Base-by-base conservation (phyloP, 2,329 filamentous ascomycete genomes). In the Fusarium duplospermum region DNA sequence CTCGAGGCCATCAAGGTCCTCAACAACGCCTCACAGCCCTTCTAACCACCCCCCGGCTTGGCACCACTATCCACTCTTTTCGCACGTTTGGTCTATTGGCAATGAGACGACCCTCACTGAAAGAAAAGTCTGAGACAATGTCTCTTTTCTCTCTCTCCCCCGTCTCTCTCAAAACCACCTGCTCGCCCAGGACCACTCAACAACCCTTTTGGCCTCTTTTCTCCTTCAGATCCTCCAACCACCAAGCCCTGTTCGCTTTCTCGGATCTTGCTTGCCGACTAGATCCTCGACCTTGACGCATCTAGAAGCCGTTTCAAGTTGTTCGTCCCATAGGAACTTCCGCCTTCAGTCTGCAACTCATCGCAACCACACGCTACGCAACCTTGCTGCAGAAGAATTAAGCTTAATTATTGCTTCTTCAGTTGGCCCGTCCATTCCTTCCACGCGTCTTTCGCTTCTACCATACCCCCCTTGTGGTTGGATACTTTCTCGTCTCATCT, bases 1-100 rank as follows among this genome's bases (percentile, higher is more conserved):
- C 29, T n/a, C 67, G 62, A 66, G 72, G 62, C 77, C 70, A 75
- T 79, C 77, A 71, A 74, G 73, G 71, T 67, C 31, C 73, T 76
- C 62, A 50, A 38, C 45, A 64, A 50, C 45, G n/a, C 54, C 52
- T 47, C 59, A 57, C 20, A 11, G 18, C 42, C 45, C 50, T 71
- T 35, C 57, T 61, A 13, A 62, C 35, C 50, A 62, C 54, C 18
- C 64, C 35, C 57, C 36, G 31, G 35, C 64, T 77, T 68, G 69
- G 69, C 58, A 64, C 54, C 68, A 70, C 36, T 67, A 69, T 35
- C 67, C 70, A 73, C 71, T 66, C 61, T 68, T 71, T 58, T 50
- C 40, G 36, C 54, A 61, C 62, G 47, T 52, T 52, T 70, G 62
- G 58, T 54, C 52, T 60, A 67, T 56, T 50, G 36, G 38, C 58